Evolutionary conservation across 129 eudicot genomes (phyloP).

Genomic region (Flaveria brownii): DNA sequence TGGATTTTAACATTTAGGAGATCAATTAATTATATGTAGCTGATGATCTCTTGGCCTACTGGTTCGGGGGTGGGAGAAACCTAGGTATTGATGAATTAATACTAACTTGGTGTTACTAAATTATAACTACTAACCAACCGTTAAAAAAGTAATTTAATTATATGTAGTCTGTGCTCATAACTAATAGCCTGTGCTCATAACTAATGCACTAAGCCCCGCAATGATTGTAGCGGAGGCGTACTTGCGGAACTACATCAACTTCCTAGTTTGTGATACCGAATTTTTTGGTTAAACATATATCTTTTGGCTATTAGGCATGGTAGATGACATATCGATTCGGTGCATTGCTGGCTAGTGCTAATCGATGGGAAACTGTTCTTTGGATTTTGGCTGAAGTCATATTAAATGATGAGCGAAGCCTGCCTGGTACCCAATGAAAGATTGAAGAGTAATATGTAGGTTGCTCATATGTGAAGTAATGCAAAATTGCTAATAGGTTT

Average conservation of each 20-base stretch:
- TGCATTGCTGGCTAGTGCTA: not conserved
- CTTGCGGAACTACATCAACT: conserved; percentile 6
- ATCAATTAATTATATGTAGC: not conserved
- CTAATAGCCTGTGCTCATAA: too few relatives aligned
- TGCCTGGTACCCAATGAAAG: conserved; percentile 3
- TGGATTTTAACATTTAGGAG: not conserved
- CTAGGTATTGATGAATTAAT: too few relatives aligned
- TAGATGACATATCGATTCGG: conserved; percentile 5
- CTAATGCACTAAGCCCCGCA: not conserved
- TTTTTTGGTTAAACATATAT: not conserved
- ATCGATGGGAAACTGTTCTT: not conserved
- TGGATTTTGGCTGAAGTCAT: not conserved
- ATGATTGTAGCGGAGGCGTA: not conserved
- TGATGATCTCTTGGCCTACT: too few relatives aligned
- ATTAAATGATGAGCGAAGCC: not conserved
- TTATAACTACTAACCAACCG: too few relatives aligned
- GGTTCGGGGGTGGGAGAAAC: too few relatives aligned
- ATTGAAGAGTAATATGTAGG: conserved; percentile 11
- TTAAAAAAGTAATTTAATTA: not conserved
- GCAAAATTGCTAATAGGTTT: conserved; percentile 1
- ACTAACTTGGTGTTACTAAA: too few relatives aligned
- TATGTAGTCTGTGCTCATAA: not conserved
- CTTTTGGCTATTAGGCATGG: conserved; percentile 11
- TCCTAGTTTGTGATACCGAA: not conserved
- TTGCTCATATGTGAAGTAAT: conserved; percentile 14